These are phyloP conservation scores for Stachybotrys echinatus DNA, from an alignment of 2,329 filamentous ascomycete species.

Conservation along the genomic window DNA sequence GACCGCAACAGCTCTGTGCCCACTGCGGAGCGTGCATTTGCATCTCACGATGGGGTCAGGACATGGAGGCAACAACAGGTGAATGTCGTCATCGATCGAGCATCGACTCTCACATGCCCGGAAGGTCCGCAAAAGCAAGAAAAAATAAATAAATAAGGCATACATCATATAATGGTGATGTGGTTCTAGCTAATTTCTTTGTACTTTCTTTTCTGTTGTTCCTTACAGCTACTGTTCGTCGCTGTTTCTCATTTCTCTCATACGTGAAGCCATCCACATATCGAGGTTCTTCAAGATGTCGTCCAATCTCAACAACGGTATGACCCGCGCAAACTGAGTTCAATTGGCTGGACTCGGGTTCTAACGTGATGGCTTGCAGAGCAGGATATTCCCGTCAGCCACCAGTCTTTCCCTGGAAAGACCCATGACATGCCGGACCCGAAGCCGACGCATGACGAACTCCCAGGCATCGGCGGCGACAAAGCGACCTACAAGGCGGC, in stretches of 20 bases:
- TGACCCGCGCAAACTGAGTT: not conserved
- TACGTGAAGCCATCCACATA: no score
- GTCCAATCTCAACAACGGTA: constrained; percentile 16
- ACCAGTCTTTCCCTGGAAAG: constrained; percentile 22
- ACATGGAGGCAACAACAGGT: not conserved
- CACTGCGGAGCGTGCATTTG: not conserved
- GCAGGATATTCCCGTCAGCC: constrained; percentile 14
- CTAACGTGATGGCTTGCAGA: no score
- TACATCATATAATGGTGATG: no score
- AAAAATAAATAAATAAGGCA: not conserved
- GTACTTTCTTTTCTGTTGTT: no score
- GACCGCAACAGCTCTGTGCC: not conserved
- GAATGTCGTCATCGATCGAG: constrained; percentile 17
- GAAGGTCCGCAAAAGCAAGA: constrained; percentile 8
- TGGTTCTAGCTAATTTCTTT: no score
- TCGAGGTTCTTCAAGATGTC: constrained; percentile 11
- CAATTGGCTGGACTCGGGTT: not conserved
- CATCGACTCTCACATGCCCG: constrained; percentile 10
- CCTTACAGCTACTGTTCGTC: no score
- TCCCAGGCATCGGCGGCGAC: constrained; percentile 64
- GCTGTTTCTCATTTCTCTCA: no score
- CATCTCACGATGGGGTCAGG: not conserved
- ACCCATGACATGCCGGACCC: constrained; percentile 21
- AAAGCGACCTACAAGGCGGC: constrained; percentile 69
- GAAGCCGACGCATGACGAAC: constrained; percentile 54